These are phyloP conservation scores for Fraxinus baroniana DNA, from an alignment of 305 asterid genomes.

Conservation along the genomic window DNA sequence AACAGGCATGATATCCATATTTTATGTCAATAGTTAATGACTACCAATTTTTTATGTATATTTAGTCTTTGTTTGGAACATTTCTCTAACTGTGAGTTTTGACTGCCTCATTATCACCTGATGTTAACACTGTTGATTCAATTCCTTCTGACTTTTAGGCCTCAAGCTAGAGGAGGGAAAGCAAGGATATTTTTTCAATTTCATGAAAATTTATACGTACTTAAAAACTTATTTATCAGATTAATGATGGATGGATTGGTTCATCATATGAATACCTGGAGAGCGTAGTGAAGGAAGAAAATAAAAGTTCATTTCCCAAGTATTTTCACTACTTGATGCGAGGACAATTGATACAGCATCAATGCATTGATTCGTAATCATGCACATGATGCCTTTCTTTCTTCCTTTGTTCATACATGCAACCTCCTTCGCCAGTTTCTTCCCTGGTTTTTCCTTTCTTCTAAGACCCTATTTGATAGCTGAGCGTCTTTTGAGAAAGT, in stretches of 20 bases:
- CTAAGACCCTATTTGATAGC: neutral
- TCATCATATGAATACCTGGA: neutral
- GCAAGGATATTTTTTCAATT: slow-evolving; percentile 12
- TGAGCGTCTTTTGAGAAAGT: neutral
- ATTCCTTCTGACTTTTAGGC: slow-evolving; percentile 18
- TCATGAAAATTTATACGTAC: neutral
- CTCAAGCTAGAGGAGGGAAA: slow-evolving; percentile 18
- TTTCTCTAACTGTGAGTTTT: slow-evolving; percentile 2
- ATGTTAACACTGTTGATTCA: slow-evolving; percentile 6
- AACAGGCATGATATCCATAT: slow-evolving; percentile 65
- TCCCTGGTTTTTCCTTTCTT: neutral
- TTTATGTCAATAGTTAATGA: slow-evolving; percentile 16
- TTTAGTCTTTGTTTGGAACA: neutral
- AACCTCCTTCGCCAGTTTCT: slow-evolving; percentile 17
- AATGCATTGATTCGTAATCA: neutral
- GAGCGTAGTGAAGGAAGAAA: neutral
- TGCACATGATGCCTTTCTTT: slow-evolving; percentile 13
- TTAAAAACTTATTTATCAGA: slow-evolving; percentile 12
- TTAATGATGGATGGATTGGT: slow-evolving; percentile 17
- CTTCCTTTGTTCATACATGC: neutral
- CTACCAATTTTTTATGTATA: slow-evolving; percentile 6
- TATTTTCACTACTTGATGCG: neutral
- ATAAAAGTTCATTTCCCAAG: neutral
- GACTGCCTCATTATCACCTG: neutral
- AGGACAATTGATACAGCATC: slow-evolving; percentile 9